Conservation (phyloP, 2,329 filamentous ascomycete species). For the Tolypocladium cylindrosporum region DNA sequence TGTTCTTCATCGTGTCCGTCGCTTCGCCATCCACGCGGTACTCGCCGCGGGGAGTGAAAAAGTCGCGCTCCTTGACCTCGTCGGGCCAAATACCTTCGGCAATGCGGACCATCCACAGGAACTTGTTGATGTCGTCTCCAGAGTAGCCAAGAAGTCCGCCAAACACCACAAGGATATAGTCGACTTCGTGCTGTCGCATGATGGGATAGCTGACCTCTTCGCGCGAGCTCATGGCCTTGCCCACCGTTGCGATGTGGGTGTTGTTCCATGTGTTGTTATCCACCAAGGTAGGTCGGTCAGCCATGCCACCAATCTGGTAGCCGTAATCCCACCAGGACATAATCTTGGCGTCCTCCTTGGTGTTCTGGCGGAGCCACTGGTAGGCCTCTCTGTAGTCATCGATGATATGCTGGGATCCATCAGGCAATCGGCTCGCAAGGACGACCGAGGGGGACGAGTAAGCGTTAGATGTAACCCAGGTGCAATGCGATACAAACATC, state of each 20-base stretch:
- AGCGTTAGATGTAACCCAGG: constrained; percentile 97
- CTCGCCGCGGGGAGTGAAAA: constrained; percentile 88
- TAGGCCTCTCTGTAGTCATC: constrained; percentile 99
- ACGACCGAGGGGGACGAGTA: constrained; percentile 98
- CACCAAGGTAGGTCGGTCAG: constrained; percentile 88
- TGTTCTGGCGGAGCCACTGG: constrained; percentile 98
- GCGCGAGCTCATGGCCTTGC: constrained; percentile 95
- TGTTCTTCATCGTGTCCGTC: constrained; percentile 97
- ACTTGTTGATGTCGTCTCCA: constrained; percentile 99
- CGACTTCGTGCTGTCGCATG: constrained; percentile 95
- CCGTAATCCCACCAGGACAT: constrained; percentile 99
- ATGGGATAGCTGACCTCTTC: constrained; percentile 99
- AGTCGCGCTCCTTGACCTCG: constrained; percentile 92
- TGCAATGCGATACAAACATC: constrained; percentile 94
- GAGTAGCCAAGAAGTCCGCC: constrained; percentile 94
- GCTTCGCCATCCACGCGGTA: constrained; percentile 91
- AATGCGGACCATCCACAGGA: constrained; percentile 99
- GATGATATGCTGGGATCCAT: constrained; percentile 96
- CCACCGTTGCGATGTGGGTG: constrained; percentile 97
- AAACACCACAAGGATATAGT: constrained; percentile 97
- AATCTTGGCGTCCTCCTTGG: constrained; percentile 86
- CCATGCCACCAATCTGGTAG: constrained; percentile 99
- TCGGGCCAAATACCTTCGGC: constrained; percentile 99
- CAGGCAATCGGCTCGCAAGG: constrained; percentile 80
- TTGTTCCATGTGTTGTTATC: constrained; percentile 99